Evolutionary conservation across 495 filamentous ascomycete genomes (phyloP).

Genomic region (Parathielavia appendiculata): DNA sequence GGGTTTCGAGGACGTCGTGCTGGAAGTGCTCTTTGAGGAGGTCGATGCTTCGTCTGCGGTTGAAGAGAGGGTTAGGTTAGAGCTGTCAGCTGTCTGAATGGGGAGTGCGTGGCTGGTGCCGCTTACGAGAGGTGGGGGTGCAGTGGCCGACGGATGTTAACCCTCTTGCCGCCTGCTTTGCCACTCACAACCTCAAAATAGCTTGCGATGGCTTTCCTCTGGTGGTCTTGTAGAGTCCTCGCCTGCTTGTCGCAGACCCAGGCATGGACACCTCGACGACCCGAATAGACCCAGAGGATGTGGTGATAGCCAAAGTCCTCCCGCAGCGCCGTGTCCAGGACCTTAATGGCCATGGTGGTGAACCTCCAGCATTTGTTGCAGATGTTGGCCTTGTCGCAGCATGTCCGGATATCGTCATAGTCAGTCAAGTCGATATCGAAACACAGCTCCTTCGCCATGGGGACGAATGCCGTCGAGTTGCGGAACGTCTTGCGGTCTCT

Average conservation of each 20-base stretch:
- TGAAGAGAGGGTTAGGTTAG: background rate
- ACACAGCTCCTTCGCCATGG: slow-evolving; percentile 84
- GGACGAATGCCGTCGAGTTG: slow-evolving; percentile 66
- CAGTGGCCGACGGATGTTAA: slow-evolving; percentile 77
- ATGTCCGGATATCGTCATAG: slow-evolving; percentile 94
- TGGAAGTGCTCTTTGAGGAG: slow-evolving; percentile 74
- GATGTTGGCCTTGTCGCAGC: slow-evolving; percentile 88
- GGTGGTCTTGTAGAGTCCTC: slow-evolving; percentile 73
- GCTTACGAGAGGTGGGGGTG: slow-evolving; percentile 78
- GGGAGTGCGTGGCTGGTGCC: background rate
- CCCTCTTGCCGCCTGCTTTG: slow-evolving; percentile 76
- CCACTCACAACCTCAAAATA: slow-evolving; percentile 85
- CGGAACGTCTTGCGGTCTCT: slow-evolving; percentile 84
- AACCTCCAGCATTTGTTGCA: slow-evolving; percentile 94
- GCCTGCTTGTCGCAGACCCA: slow-evolving; percentile 96
- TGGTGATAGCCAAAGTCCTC: slow-evolving; percentile 96
- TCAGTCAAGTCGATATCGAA: slow-evolving; percentile 99
- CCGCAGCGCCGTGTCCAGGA: slow-evolving; percentile 75
- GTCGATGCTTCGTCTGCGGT: slow-evolving; percentile 67
- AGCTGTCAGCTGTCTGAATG: background rate
- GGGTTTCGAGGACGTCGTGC: slow-evolving; percentile 68
- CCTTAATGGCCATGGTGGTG: slow-evolving; percentile 94
- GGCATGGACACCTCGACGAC: slow-evolving; percentile 90
- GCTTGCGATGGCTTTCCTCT: slow-evolving; percentile 72
- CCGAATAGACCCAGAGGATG: slow-evolving; percentile 97